Evolutionary conservation across 805 yeast species (phyloP), one percentile per base, ranked within the genome.

Genomic region (Candida broadrunensis): DNA sequence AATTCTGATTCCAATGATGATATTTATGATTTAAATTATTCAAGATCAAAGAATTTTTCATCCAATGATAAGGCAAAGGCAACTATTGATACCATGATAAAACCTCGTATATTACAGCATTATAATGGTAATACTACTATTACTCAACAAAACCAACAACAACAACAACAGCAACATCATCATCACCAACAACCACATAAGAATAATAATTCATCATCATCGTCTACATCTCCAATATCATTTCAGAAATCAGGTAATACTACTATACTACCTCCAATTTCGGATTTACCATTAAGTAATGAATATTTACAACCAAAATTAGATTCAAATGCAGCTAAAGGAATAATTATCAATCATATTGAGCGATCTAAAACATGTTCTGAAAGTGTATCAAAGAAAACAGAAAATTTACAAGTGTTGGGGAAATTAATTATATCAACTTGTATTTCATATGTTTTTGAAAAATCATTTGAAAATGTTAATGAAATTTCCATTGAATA

Each of bases 291-390:
- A 9, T n/a, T 36, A 5, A 29, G 14, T 29, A 15, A 29, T 29
- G 32, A 29, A 8, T 15, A 29, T 29, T 29, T 14, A 6, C 8
- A 5, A 6, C 16, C 35, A 5, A 20, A 19, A 13, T n/a, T 20
- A 12, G 24, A 18, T 20, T 13, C 35, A 6, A 18, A 32, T 32
- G 24, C 35, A 18, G 54, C 54, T 6, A 48, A 45, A 27, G 34
- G 38, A 14, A 43, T 35, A 4, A 35, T 55, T 6, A 37, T 56
- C 13, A 52, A 58, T 37, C 70, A 67, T 36, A 74, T 85, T 38
- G 84, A 82, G 48, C 72, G 78, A 36, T 83, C 89, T 5, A 77
- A 76, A 44, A 73, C 85, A 18, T 83, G 88, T 50, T 67, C 75
- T 29, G 78, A 77, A 43, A 67, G 80, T 18, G 50, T 60, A 1